These are phyloP conservation scores for Colletotrichum abscissum DNA, from an alignment of 2,329 filamentous ascomycete species.

Conservation along the genomic window DNA sequence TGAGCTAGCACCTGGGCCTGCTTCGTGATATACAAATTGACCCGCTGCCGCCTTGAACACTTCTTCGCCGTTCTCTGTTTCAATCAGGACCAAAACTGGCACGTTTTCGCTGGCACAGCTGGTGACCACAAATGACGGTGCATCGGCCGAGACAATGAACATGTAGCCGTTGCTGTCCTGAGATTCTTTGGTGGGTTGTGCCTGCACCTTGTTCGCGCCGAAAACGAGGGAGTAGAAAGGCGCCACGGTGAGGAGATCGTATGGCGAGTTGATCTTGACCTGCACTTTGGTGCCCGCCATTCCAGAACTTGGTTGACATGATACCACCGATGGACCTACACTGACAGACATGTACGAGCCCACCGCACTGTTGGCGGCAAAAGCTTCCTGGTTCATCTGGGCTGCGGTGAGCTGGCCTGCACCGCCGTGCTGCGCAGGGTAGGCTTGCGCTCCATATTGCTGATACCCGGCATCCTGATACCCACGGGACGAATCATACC, in stretches of 20 bases:
- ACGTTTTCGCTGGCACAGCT: slow-evolving; percentile 61
- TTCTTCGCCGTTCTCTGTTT: slow-evolving; percentile 63
- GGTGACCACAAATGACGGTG: slow-evolving; percentile 70
- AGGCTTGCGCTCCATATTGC: slow-evolving; percentile 61
- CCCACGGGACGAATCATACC: slow-evolving; percentile 69
- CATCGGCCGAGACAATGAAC: slow-evolving; percentile 79
- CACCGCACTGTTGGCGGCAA: slow-evolving; percentile 71
- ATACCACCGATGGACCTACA: slow-evolving; percentile 67
- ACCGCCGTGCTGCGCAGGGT: slow-evolving; percentile 55
- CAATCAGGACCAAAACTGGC: slow-evolving; percentile 65
- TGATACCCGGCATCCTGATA: slow-evolving; percentile 69
- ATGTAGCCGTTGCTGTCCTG: slow-evolving; percentile 71
- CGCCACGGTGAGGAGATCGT: slow-evolving; percentile 73
- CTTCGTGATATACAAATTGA: slow-evolving; percentile 58
- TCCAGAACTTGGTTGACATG: slow-evolving; percentile 77
- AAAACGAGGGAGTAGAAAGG: slow-evolving; percentile 77
- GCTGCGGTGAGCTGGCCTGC: slow-evolving; percentile 56
- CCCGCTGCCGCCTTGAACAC: slow-evolving; percentile 60
- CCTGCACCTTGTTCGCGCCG: slow-evolving; percentile 76
- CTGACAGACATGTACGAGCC: slow-evolving; percentile 72
- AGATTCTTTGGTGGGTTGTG: slow-evolving; percentile 71
- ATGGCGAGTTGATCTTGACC: slow-evolving; percentile 79
- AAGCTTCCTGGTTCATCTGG: slow-evolving; percentile 67
- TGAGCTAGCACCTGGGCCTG: slow-evolving; percentile 47
- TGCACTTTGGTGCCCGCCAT: slow-evolving; percentile 76